phyloP scores from a whole-genome alignment of 495 filamentous ascomycete genomes.

The Podospora tetraspora region DNA sequence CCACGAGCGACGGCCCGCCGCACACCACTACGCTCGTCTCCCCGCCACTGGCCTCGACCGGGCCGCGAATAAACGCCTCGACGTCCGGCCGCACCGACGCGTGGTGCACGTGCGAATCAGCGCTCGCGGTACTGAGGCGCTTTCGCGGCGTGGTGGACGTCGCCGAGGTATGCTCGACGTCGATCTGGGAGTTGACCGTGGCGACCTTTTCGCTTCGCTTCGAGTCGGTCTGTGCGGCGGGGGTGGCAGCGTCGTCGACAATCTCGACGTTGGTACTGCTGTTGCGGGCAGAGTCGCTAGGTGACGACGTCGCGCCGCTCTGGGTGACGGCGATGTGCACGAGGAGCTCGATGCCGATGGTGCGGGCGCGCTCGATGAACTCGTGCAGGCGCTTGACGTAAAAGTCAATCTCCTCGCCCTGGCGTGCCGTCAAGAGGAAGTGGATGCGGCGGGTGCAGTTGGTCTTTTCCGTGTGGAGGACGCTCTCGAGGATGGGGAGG shows the following conservation, averaged over 20 bases:
- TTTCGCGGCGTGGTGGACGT: conserved; percentile 21
- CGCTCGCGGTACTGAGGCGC: conserved; percentile 26
- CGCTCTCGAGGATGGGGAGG: conserved; percentile 50
- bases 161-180: conserved; percentile 25
- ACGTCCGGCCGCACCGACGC: conserved; percentile 39
- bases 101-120: conserved; percentile 39
- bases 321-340: conserved; percentile 55
- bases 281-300: background rate
- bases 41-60: conserved; percentile 68
- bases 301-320: conserved; percentile 17
- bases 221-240: conserved; percentile 16
- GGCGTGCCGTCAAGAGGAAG: conserved; percentile 70
- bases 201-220: conserved; percentile 24
- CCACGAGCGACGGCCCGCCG: conserved; percentile 62
- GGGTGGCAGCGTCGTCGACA: background rate
- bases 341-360: conserved; percentile 40
- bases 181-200: conserved; percentile 4
- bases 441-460: conserved; percentile 59
- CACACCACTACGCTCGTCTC: conserved; percentile 83
- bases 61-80: conserved; percentile 38
- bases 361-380: conserved; percentile 49
- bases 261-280: background rate
- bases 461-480: conserved; percentile 38
- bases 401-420: conserved; percentile 61
- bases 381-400: conserved; percentile 59